A percentile compares a stretch with the other conserved stretches of the same genome.
These are phyloP conservation scores for Xylariaceae sp. DNA, from an alignment of 2,329 filamentous ascomycete species.

Conservation along the genomic window DNA sequence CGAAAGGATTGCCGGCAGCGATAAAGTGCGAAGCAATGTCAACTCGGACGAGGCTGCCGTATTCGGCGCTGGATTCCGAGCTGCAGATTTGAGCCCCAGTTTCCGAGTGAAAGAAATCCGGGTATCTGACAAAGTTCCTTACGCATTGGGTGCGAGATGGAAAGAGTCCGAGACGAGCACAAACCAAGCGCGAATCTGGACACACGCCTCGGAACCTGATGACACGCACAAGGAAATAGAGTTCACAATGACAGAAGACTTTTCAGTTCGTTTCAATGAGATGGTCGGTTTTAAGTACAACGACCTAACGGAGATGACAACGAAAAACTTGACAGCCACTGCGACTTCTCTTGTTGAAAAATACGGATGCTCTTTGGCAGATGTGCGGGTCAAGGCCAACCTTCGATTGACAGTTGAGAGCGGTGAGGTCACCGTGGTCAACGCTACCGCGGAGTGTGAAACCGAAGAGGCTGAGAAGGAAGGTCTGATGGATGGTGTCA, in stretches of 20 bases:
- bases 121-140: constrained; percentile 70
- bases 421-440: constrained; percentile 74
- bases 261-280: constrained; percentile 77
- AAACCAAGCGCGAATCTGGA: constrained; percentile 79
- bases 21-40: constrained; percentile 88
- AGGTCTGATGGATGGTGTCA: constrained; percentile 84
- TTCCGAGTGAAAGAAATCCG: constrained; percentile 98
- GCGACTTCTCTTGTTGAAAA: constrained; percentile 74
- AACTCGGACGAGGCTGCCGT: constrained; percentile 96
- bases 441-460: constrained; percentile 81
- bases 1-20: constrained; percentile 67
- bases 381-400: constrained; percentile 76
- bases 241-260: constrained; percentile 78
- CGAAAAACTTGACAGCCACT: constrained; percentile 81
- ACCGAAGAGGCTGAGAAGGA: constrained; percentile 69
- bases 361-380: constrained; percentile 70
- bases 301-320: constrained; percentile 63
- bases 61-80: constrained; percentile 92
- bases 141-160: constrained; percentile 74
- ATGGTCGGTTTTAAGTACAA: constrained; percentile 48
- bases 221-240: constrained; percentile 76
- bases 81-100: constrained; percentile 84
- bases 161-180: constrained; percentile 63
- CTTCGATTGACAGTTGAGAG: constrained; percentile 68
- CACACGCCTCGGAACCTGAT: constrained; percentile 69